Evolutionary conservation across 2,329 filamentous ascomycete species (phyloP).

Genomic region (Phaeomoniella chlamydospora): DNA sequence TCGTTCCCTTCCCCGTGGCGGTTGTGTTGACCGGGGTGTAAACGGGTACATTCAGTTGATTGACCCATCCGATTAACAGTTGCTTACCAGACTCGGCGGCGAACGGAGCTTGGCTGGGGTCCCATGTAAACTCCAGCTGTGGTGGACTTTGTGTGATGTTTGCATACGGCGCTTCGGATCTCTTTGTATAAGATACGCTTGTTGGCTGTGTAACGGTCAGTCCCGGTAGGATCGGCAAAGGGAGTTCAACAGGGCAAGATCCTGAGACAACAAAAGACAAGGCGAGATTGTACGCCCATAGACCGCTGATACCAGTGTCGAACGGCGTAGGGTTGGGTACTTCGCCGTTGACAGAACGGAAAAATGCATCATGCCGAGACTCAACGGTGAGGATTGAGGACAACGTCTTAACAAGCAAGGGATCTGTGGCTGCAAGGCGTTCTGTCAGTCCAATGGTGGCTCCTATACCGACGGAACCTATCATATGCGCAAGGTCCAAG

Average conservation of each 20-base stretch:
- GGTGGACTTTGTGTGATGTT: not conserved
- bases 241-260: conserved; percentile 11
- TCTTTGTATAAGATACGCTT: not conserved
- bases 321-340: conserved; percentile 15
- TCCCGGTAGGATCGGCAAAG: conserved; percentile 5
- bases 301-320: conserved; percentile 13
- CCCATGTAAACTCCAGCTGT: conserved; percentile 5
- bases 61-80: conserved; percentile 12
- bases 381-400: conserved; percentile 15
- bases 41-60: conserved; percentile 10
- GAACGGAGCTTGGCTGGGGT: conserved; percentile 5
- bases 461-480: conserved; percentile 15
- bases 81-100: conserved; percentile 5
- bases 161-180: not conserved
- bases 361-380: conserved; percentile 15
- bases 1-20: conserved; percentile 6
- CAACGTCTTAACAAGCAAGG: conserved; percentile 11
- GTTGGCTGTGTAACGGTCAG: conserved; percentile 2
- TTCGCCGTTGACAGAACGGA: conserved; percentile 13
- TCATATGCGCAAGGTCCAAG: conserved; percentile 16
- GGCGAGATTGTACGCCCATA: conserved; percentile 16
- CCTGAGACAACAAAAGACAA: conserved; percentile 12
- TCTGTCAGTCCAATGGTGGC: conserved; percentile 12
- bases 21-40: conserved; percentile 10
- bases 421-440: conserved; percentile 11